Base-by-base conservation (phyloP, 2,329 filamentous ascomycete genomes). In the Cladosporium sp. region DNA sequence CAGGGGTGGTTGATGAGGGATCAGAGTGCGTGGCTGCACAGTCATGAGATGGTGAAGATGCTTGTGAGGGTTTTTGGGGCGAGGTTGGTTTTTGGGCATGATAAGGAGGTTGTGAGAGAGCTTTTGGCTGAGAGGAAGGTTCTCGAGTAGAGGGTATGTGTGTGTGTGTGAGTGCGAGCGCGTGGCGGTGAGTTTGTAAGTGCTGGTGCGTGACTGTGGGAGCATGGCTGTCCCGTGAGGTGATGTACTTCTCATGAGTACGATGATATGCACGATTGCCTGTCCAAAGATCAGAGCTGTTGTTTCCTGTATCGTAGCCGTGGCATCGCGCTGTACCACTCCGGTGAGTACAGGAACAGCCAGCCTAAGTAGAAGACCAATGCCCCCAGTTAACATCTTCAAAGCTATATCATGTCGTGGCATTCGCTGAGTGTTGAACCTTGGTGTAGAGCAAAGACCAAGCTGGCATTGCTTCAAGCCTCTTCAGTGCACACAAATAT, bases 1-100 rank as follows among this genome's bases (percentile, higher is more conserved):
- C 76, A 78, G 63, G 76, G 77, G 0, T 78, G 77, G 77, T 63
- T 78, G 61, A 75, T 74, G 36, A 71, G 76, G 36, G 76, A 79
- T 65, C 74, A 78, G 66, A 74, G 76, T 51, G 72, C 67, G 25
- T 78, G 77, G 77, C 67, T 77, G 5, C 23, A n/a, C 23, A 68
- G 65, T 8, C 63, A 72, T 62, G 68, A 72, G 65, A 71, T 72
- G 70, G 68, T 70, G 46, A 69, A 69, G 58, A 51, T 51, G 18
- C 28, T 71, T 46, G 69, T 67, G 61, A 68, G 70, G 65, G 56
- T 69, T 23, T 54, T 63, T 60, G 69, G 70, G n/a, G 70, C 63
- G 34, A 72, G 68, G 49, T 63, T 72, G 65, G 63, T 71, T 1
- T 71, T 71, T 59, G 70, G 70, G 16, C 70, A 72, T 56, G 71